A percentile compares a stretch with the other conserved stretches of the same genome.
Conservation (phyloP, 2,329 filamentous ascomycete genomes). For the Aspergillus ibericus region DNA sequence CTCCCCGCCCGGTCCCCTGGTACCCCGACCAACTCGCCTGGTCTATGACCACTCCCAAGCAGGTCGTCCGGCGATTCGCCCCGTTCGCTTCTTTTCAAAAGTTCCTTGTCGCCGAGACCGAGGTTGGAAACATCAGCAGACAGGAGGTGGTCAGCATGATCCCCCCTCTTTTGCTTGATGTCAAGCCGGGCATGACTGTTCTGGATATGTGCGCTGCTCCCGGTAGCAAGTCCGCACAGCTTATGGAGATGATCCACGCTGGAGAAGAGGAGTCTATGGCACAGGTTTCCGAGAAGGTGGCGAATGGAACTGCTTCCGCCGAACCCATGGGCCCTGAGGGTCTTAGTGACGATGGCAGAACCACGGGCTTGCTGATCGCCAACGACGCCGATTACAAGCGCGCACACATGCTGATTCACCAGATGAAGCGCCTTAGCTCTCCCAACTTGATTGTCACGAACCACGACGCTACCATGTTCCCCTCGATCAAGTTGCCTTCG, state of each 20-base stretch:
- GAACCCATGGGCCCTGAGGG: conserved; percentile 51
- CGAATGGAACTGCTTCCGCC: conserved; percentile 59
- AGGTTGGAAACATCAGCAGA: conserved; percentile 93
- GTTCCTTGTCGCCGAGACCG: conserved; percentile 95
- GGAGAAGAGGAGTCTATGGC: conserved; percentile 86
- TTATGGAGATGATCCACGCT: conserved; percentile 89
- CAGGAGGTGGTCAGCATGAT: conserved; percentile 99
- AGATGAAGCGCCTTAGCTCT: conserved; percentile 94
- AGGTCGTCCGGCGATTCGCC: conserved; percentile 87
- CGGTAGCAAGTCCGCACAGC: conserved; percentile 92
- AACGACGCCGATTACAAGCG: conserved; percentile 98
- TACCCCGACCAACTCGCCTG: conserved; percentile 95
- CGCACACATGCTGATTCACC: conserved; percentile 94
- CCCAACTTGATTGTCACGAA: conserved; percentile 97
- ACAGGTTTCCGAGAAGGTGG: conserved; percentile 66
- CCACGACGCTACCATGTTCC: conserved; percentile 94
- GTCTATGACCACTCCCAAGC: conserved; percentile 98
- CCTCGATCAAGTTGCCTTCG: conserved; percentile 80
- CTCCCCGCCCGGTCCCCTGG: conserved; percentile 81
- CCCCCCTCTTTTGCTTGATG: conserved; percentile 86
- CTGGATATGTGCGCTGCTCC: conserved; percentile 95
- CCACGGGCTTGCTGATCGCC: conserved; percentile 87
- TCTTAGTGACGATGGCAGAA: conserved; percentile 73
- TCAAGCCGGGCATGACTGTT: conserved; percentile 87
- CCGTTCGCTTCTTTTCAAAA: conserved; percentile 96